phyloP scores from a whole-genome alignment of 208 protist genomes.

The Wallacemonas collosoma region DNA sequence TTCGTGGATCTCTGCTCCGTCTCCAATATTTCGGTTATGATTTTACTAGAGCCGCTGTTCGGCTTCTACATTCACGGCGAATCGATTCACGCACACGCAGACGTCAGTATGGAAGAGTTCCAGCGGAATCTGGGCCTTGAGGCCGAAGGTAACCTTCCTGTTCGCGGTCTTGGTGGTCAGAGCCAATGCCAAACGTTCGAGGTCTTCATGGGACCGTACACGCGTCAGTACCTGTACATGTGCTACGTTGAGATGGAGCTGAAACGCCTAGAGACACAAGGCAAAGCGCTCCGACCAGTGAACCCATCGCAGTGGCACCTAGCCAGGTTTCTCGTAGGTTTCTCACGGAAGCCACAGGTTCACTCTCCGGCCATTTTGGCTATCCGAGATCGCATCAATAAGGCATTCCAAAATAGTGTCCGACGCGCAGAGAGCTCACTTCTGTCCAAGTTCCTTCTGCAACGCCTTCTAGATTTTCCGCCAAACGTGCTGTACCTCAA shows the following conservation, averaged over 20 bases:
- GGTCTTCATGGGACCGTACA: slow-evolving; percentile 73
- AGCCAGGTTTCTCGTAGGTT: slow-evolving; percentile 47
- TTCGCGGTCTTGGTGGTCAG: slow-evolving; percentile 76
- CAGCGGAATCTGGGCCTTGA: slow-evolving; percentile 81
- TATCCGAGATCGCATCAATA: slow-evolving; percentile 80
- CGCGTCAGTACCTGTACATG: slow-evolving; percentile 82
- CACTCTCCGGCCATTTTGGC: slow-evolving; percentile 52
- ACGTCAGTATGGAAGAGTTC: slow-evolving; percentile 91
- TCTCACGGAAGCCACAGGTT: slow-evolving; percentile 50
- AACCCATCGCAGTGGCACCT: slow-evolving; percentile 65
- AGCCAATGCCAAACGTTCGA: slow-evolving; percentile 86
- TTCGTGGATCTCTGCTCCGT: slow-evolving; percentile 93
- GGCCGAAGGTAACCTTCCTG: slow-evolving; percentile 80
- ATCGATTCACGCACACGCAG: slow-evolving; percentile 84
- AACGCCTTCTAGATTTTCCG: slow-evolving; percentile 63
- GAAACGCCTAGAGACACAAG: slow-evolving; percentile 41
- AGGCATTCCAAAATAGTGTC: slow-evolving; percentile 71
- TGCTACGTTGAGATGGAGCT: slow-evolving; percentile 67
- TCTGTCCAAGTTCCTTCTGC: slow-evolving; percentile 72
- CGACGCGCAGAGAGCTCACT: slow-evolving; percentile 61
- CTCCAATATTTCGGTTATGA: slow-evolving; percentile 90
- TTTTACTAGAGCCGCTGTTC: slow-evolving; percentile 77
- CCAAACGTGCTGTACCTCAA: slow-evolving; percentile 89
- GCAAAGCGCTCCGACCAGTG: slow-evolving; percentile 25
- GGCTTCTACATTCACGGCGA: slow-evolving; percentile 93